Base-by-base conservation (phyloP, 176 grass and related monocot species). In the Hyparrhenia diplandra region DNA sequence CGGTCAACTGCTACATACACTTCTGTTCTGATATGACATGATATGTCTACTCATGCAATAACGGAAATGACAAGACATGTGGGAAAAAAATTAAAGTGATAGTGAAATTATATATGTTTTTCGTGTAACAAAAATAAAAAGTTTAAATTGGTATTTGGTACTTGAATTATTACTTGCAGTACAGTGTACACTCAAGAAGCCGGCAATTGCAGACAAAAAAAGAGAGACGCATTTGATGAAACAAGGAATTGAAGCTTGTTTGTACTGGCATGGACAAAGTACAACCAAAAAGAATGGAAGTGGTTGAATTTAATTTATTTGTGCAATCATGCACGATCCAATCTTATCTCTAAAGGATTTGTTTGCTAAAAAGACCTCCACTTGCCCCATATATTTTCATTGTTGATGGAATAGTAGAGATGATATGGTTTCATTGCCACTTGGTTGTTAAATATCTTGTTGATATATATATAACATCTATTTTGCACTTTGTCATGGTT, bases 191-290 rank as follows among this genome's bases (percentile, higher is more conserved):
- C 21, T 40, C n/a, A 55, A 8, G 45, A 18, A 40, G 31, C 29
- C 1, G 30, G 71, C 82, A 70, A 64, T 12, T 89, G 17, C 30
- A 42, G 75, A 81, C 77, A 89, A 89, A 89, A 82, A 89, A n/a
- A n/a, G 78, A 58, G 49, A 14, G 14, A 29, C 20, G 28, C 45
- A 77, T 77, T 67, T 82, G 45, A 82, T 70, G 72, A 58, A 68
- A 45, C 78, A 82, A 37, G 3, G 58, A 82, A 76, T 73, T 85
- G 41, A 89, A 89, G 71, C 37, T 58, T 76, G 57, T 28, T 85
- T 69, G 77, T 73, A 82, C 73, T 78, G 35, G 12, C 58, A 29
- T 73, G 66, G 55, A 82, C 78, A 61, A 82, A 85, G 66, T 76
- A 78, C 73, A 39, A 1, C 73, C 29, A 51, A 46, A n/a, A 76